These are phyloP conservation scores for Neurospora tetrasperma DNA, from an alignment of 495 filamentous ascomycete species.

Conservation along the genomic window DNA sequence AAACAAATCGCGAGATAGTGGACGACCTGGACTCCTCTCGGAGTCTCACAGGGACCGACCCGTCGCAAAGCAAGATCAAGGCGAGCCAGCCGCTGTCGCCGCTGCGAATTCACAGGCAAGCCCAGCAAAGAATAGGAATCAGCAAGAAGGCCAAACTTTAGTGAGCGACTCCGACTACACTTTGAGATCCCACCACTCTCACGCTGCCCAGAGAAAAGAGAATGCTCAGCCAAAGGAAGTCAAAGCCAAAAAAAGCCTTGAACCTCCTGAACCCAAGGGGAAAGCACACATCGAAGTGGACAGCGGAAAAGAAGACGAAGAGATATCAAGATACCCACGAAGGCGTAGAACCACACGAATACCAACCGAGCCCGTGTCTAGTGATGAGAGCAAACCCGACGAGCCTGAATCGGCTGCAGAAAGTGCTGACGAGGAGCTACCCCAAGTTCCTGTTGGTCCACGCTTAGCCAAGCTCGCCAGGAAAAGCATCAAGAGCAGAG, in stretches of 20 bases:
- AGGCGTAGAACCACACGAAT: not conserved
- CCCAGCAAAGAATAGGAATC: not conserved
- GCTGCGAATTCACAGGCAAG: not conserved
- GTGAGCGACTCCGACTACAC: not conserved
- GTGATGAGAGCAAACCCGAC: not conserved
- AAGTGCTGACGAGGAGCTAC: constrained; percentile 10
- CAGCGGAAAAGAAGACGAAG: not conserved
- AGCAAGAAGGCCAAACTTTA: not conserved
- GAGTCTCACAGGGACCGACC: not conserved
- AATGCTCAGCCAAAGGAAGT: not conserved
- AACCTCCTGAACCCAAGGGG: not conserved
- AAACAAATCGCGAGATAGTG: not conserved
- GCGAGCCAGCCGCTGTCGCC: not conserved
- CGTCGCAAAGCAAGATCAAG: not conserved
- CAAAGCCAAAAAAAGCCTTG: not conserved
- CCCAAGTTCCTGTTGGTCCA: constrained; percentile 14
- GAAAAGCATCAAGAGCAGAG: constrained; percentile 33
- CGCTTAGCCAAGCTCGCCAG: constrained; percentile 28
- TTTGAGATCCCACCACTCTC: not conserved
- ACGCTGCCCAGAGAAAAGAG: not conserved
- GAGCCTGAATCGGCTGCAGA: not conserved
- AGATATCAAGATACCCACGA: not conserved
- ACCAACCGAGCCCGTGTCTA: not conserved
- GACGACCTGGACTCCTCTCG: not conserved
- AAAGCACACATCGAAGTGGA: not conserved